Base-by-base conservation (phyloP, 2,329 filamentous ascomycete species). In the Calcarisporium arbuscula region DNA sequence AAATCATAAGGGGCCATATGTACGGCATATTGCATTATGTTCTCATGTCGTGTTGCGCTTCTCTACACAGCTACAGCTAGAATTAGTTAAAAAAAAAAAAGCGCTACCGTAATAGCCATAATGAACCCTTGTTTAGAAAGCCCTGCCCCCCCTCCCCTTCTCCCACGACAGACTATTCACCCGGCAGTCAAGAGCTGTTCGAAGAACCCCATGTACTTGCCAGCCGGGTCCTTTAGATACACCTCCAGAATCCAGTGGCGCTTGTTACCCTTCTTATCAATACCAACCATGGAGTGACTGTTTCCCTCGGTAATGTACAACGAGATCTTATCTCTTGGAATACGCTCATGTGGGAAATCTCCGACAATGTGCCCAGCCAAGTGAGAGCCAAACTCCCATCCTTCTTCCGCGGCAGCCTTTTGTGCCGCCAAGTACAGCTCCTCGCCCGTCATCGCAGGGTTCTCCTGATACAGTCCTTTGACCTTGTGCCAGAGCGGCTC, bases 161-260 rank as follows among this genome's bases (percentile, higher is more conserved):
- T n/a, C n/a, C n/a, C n/a, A n/a, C n/a, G n/a, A n/a, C n/a, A n/a
- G n/a, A n/a, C 22, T 27, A 15, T 15, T 27, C 25, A 27, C n/a
- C 23, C 33, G 19, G 16, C 43, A 22, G 54, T 57, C 33, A 58
- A 36, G 7, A 60, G 42, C 34, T 61, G 57, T 46, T 71, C 68
- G 29, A 55, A 60, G 44, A 71, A 71, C 1, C 58, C 66, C 2
- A 57, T 60, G 43, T 60, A 57, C 27, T 56, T 43, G 15, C 49
- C 48, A n/a, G 47, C 55, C 1, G 46, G 49, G 38, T 70, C 61
- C 20, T 56, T 57, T 20, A 71, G 56, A 48, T 71, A 64, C 32
- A 70, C 63, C 44, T 71, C 66, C 40, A 71, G 42, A 36, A 71
- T 71, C 68, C 68, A 71, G 51, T 70, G 67, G 22, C 65, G 43